Evolutionary conservation across 192 early-diverging fungal genomes (phyloP).

Genomic region (Bifiguratus adelaidae): DNA sequence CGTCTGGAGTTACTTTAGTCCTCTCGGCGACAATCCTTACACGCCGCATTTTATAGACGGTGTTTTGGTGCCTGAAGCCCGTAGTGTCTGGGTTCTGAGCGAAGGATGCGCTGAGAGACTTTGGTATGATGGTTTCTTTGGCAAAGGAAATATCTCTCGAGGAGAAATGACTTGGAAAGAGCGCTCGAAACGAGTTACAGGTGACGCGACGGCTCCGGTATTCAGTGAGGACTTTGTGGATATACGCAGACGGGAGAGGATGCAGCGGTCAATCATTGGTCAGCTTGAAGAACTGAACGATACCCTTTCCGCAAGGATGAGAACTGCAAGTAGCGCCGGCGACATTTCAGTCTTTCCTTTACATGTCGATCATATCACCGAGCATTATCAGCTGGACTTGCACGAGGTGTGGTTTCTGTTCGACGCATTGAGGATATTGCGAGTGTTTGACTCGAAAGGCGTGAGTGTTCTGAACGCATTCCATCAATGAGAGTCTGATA

Average conservation of each 20-base stretch:
- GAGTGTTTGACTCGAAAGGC: constrained; percentile 17
- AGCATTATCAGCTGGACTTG: constrained; percentile 56
- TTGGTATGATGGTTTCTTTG: constrained; percentile 17
- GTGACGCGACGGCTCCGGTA: not conserved
- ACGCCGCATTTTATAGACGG: too few relatives aligned
- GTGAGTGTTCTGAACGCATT: not conserved
- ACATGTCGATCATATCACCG: constrained; percentile 23
- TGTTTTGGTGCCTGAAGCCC: too few relatives aligned
- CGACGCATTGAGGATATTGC: constrained; percentile 43
- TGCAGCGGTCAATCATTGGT: too few relatives aligned
- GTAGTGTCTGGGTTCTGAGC: too few relatives aligned
- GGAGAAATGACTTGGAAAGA: constrained; percentile 68
- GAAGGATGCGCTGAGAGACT: too few relatives aligned
- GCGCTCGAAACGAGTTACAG: constrained; percentile 9
- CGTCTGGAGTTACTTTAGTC: too few relatives aligned
- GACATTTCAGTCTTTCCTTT: constrained; percentile 7
- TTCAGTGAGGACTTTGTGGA: too few relatives aligned
- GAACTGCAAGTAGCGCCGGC: too few relatives aligned
- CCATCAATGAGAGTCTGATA: not conserved
- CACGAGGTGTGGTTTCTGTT: constrained; percentile 68
- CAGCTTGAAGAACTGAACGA: too few relatives aligned
- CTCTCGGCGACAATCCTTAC: too few relatives aligned
- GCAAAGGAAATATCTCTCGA: constrained; percentile 47
- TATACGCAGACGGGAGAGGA: too few relatives aligned
- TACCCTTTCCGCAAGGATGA: too few relatives aligned